A percentile compares a stretch with the other conserved stretches of the same genome.
phyloP scores from a whole-genome alignment of 2,329 filamentous ascomycete genomes.

The Sarocladium oryzae region DNA sequence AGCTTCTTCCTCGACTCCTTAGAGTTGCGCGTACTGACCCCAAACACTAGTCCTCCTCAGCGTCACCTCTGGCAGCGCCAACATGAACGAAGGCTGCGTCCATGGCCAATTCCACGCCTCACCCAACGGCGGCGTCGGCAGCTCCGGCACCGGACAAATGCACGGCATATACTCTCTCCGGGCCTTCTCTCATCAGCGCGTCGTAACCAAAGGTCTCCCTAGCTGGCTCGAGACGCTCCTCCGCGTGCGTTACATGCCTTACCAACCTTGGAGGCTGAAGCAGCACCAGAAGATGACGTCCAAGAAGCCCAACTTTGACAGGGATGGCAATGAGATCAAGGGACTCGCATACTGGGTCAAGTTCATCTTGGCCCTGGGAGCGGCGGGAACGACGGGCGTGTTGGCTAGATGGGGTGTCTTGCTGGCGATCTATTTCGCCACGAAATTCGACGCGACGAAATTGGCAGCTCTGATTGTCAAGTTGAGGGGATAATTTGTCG shows the following conservation, averaged over 20 bases:
- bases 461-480: not conserved
- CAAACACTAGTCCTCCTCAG: slow-evolving; percentile 29
- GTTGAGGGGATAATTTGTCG: not conserved
- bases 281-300: slow-evolving; percentile 36
- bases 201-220: slow-evolving; percentile 27
- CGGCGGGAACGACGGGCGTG: slow-evolving; percentile 40
- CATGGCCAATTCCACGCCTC: slow-evolving; percentile 34
- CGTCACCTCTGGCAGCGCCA: slow-evolving; percentile 43
- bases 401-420: slow-evolving; percentile 43
- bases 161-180: slow-evolving; percentile 43
- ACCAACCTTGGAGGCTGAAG: slow-evolving; percentile 38
- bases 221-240: slow-evolving; percentile 43
- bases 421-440: slow-evolving; percentile 31
- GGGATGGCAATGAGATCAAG: slow-evolving; percentile 45
- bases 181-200: slow-evolving; percentile 33
- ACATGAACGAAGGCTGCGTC: slow-evolving; percentile 41
- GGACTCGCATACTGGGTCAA: slow-evolving; percentile 49
- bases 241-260: slow-evolving; percentile 62
- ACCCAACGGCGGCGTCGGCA: slow-evolving; percentile 44
- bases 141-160: slow-evolving; percentile 41
- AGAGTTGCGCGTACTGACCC: slow-evolving; percentile 8
- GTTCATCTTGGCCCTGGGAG: slow-evolving; percentile 46
- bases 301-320: slow-evolving; percentile 54
- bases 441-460: slow-evolving; percentile 18
- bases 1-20: slow-evolving; percentile 19